Base-by-base conservation (phyloP, 192 early-diverging fungal genomes). In the Coemansia sp. region DNA sequence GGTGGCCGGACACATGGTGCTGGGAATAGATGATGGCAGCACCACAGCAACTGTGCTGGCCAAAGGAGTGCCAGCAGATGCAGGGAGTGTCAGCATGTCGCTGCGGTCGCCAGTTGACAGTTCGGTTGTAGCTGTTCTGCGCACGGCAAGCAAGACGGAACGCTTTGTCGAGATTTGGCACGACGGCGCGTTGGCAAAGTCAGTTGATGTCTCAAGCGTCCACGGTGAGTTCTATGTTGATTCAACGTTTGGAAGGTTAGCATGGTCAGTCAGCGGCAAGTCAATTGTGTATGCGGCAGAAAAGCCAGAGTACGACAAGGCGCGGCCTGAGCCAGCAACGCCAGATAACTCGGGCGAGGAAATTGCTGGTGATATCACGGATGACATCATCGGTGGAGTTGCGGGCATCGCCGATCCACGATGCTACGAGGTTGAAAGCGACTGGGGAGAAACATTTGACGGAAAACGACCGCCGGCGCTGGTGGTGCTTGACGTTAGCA, bases 201-300 rank as follows among this genome's bases (percentile, higher is more conserved):
- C 71, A n/a, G 70, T 88, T 46, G 86, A 90, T 34, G 87, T 90
- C n/a, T 84, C 87, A 6, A 69, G 79, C 37, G 47, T 56, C 25
- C 91, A 93, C 48, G 90, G 87, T 21, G 81, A 84, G 37, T 91
- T 90, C 70, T 93, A 90, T 58, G 63, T 70, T 10, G 89, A 91
- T 64, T 67, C 82, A 47, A 83, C 80, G n/a, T 87, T 89, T 72
- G 89, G 90, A 11, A 66, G 75, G 9, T 59, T 93, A 17, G 69
- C 76, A 12, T 88, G 89, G 86, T 85, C 88, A 5, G 55, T 56
- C 21, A 73, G 81, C 64, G 86, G 85, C 67, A 66, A 34, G 21
- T 68, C 74, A 8, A 36, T 89, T 21, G 82, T 85, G 15, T 93
- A 93, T 60, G 71, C 85, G 42, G 91, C 91, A n/a, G 90, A 93